These are phyloP conservation scores for Achlya hypogyna DNA, from an alignment of 352 stramenopile species.

Conservation along the genomic window DNA sequence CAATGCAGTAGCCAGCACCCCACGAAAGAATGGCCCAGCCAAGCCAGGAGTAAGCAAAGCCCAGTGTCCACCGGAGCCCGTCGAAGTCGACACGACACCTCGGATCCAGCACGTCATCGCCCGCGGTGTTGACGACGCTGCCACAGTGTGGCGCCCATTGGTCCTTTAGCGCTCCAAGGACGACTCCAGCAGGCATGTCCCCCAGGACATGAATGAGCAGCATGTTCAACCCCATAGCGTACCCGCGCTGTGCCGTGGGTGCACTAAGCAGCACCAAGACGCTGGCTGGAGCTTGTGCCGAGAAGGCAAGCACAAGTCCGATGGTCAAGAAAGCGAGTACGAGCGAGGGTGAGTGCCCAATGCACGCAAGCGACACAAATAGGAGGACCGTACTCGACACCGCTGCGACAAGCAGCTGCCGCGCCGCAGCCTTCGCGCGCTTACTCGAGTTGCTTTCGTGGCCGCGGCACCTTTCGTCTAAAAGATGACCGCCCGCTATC, in stretches of 20 bases:
- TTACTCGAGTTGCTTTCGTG: neutral
- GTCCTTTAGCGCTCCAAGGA: slow-evolving; percentile 90
- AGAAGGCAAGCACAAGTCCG: slow-evolving; percentile 57
- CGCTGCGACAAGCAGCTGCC: slow-evolving; percentile 33
- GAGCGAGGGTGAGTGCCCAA: slow-evolving; percentile 33
- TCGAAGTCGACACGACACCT: slow-evolving; percentile 44
- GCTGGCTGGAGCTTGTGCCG: slow-evolving; percentile 63
- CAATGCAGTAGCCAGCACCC: slow-evolving; percentile 5
- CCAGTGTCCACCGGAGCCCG: slow-evolving; percentile 54
- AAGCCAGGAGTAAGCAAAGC: slow-evolving; percentile 70
- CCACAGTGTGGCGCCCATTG: slow-evolving; percentile 80
- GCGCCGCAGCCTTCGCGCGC: neutral
- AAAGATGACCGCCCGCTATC: slow-evolving; percentile 32
- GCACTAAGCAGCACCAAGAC: slow-evolving; percentile 79
- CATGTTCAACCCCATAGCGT: slow-evolving; percentile 83
- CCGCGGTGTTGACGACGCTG: slow-evolving; percentile 46
- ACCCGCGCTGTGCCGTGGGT: slow-evolving; percentile 56
- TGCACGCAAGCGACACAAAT: slow-evolving; percentile 47
- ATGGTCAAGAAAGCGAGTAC: slow-evolving; percentile 52
- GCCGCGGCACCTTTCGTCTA: neutral
- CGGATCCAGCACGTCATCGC: slow-evolving; percentile 47
- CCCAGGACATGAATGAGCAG: slow-evolving; percentile 88
- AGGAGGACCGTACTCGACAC: slow-evolving; percentile 26
- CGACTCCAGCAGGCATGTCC: slow-evolving; percentile 89
- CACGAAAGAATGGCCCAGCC: slow-evolving; percentile 57